Base-by-base conservation (phyloP, 768 basidiomycete genomes). In the Boletus rubescentipes region DNA sequence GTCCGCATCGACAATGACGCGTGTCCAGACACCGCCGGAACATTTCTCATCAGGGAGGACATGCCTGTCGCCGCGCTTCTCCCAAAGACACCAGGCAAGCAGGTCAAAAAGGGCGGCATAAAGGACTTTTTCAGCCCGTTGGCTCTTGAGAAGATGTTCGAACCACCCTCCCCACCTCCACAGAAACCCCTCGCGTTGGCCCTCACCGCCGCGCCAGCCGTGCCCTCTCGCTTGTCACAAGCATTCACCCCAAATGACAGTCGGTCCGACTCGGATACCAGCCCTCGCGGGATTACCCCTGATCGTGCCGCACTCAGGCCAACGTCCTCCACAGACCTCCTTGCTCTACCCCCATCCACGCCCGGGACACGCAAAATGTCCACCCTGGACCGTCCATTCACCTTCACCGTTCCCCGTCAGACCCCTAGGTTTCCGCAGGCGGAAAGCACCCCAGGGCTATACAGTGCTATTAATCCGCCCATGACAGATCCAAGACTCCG, bases 71-170 rank as follows among this genome's bases (percentile, higher is more conserved):
- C 71, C 6, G 81, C 83, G 0, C 63, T 88, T 39, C 68, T 87
- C 16, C 83, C 84, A 46, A 85, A 83, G 64, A 87, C 87, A 10
- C 87, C 87, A 9, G 85, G 82, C 21, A 74, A 75, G 39, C 72
- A 72, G 40, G 71, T 58, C 32, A 84, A 83, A 67, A 86, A 83
- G 55, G 73, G 75, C n/a, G 62, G 74, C 36, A 79, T 85, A 42
- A 92, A 89, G 71, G 85, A 89, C 70, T 83, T 98, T 66, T 98
- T 98, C 75, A 91, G 86, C 51, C 92, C 93, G 0, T 68, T 93
- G 49, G 86, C 87, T 23, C 77, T 97, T 9, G 93, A 97, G 71
- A 81, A 80, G 51, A 93, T 97, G 91, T 97, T 96, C 60, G 90
- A 95, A 57, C 94, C 94, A 9, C 94, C 94, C 1, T 91, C 92